These are phyloP conservation scores for Vigna hirtella DNA, from an alignment of 306 rosid genomes.

Conservation along the genomic window DNA sequence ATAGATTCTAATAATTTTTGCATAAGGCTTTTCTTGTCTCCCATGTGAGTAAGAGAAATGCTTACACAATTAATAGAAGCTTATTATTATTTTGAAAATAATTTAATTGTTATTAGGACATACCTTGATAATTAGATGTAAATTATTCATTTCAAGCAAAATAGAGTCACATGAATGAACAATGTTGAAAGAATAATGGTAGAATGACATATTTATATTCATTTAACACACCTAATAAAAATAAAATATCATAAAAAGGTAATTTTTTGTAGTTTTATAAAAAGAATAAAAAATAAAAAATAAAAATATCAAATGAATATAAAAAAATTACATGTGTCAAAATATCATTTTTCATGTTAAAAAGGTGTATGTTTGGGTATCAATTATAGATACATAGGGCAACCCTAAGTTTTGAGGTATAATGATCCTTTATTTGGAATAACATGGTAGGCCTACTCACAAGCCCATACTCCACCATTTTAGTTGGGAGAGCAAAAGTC, in stretches of 20 bases:
- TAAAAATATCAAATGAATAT: too few relatives aligned
- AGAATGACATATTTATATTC: too few relatives aligned
- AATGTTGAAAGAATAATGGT: background rate
- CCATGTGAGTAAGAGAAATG: background rate
- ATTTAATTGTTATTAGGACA: background rate
- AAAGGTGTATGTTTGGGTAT: constrained; percentile 36
- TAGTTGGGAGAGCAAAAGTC: background rate
- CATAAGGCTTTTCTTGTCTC: background rate
- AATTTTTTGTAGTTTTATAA: too few relatives aligned
- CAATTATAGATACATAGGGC: constrained; percentile 15
- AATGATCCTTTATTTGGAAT: background rate
- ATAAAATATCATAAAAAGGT: too few relatives aligned
- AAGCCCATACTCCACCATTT: constrained; percentile 32
- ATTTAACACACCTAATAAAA: too few relatives aligned
- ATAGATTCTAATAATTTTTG: too few relatives aligned
- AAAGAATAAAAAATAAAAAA: too few relatives aligned
- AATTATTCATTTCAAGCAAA: background rate
- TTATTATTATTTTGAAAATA: background rate
- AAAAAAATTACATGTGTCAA: too few relatives aligned
- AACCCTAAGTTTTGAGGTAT: constrained; percentile 10
- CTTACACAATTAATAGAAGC: background rate
- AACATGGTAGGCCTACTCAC: constrained; percentile 43
- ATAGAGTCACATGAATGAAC: background rate
- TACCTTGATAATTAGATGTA: background rate
- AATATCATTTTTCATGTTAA: background rate